Base-by-base conservation (phyloP, 2,329 filamentous ascomycete species). In the Epicoccum nigrum region DNA sequence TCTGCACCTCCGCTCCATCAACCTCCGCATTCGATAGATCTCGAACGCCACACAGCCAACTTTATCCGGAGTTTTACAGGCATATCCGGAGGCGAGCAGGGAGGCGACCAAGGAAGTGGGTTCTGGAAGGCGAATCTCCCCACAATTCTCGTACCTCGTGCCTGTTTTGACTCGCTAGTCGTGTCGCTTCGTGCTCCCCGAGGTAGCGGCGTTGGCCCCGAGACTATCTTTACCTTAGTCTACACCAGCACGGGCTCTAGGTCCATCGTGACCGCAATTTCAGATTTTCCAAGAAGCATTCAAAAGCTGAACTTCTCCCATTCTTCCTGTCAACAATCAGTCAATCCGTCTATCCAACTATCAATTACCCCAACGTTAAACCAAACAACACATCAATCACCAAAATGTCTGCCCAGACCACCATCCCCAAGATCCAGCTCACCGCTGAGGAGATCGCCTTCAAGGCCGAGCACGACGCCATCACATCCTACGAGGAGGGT, bases 401-500 rank as follows among this genome's bases (percentile, higher is more conserved):
- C 37, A 53, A 33, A 46, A 55, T 55, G 48, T 37, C 52, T 41
- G 43, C 50, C 45, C 45, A 48, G 40, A 48, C 50, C 35, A 31
- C 40, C 41, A 47, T 51, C 44, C 30, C 38, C 37, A 41, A 54
- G 34, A 54, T 54, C 45, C 50, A 51, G 20, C 50, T 35, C 9
- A 50, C 56, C 23, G 33, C 56, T 9, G 58, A 54, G 31, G 55
- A 63, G 27, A 51, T 59, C 37, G 52, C 56, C 35, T 64, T 61
- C 31, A 62, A 66, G 59, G 54, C 46, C 21, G 62, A 66, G 40
- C 63, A 63, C 39, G 52, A 59, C 2, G 38, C 59, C 7, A 60
- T 67, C 6, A 56, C 45, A 4, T 60, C 60, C n/a, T 68, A 66
- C 49, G 63, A 66, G 40, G 52, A 66, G 20, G 63, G 60, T 7